These are phyloP conservation scores for Quercus dentata DNA, from an alignment of 306 rosid genomes.

Conservation along the genomic window DNA sequence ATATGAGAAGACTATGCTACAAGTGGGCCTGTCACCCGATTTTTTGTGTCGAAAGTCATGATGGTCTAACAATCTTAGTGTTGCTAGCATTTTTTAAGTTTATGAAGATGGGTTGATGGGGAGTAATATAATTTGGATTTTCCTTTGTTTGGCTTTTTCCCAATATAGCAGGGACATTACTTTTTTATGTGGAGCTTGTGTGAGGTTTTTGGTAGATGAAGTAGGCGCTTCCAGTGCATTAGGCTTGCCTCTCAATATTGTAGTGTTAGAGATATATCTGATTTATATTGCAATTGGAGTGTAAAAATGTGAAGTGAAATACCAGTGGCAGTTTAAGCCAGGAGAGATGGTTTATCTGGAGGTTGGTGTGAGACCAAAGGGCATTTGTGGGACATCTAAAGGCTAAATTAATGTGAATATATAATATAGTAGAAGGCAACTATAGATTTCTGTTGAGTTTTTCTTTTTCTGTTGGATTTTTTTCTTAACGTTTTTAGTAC, in stretches of 20 bases:
- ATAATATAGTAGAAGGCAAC: neutral
- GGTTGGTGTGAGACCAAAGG: neutral
- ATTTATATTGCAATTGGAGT: neutral
- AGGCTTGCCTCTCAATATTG: neutral
- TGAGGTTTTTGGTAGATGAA: neutral
- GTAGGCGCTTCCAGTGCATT: neutral
- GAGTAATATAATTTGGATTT: neutral
- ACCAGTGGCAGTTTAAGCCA: neutral
- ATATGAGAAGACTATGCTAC: too few species aligned
- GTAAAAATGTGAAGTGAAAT: neutral
- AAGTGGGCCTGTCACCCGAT: neutral
- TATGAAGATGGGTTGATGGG: neutral
- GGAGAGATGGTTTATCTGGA: neutral
- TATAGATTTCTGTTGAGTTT: neutral
- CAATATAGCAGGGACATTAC: neutral
- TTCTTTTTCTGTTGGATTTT: slow-evolving; percentile 7
- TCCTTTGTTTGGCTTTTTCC: neutral
- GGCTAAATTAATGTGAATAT: neutral
- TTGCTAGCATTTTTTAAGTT: neutral
- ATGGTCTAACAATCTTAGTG: neutral
- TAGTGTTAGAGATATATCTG: neutral
- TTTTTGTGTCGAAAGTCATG: neutral
- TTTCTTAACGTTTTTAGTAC: slow-evolving; percentile 6
- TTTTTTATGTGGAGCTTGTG: neutral
- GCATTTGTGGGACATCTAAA: neutral